Base-by-base conservation (phyloP, 1,139 yeast species). In the Yamadazyma oceani region DNA sequence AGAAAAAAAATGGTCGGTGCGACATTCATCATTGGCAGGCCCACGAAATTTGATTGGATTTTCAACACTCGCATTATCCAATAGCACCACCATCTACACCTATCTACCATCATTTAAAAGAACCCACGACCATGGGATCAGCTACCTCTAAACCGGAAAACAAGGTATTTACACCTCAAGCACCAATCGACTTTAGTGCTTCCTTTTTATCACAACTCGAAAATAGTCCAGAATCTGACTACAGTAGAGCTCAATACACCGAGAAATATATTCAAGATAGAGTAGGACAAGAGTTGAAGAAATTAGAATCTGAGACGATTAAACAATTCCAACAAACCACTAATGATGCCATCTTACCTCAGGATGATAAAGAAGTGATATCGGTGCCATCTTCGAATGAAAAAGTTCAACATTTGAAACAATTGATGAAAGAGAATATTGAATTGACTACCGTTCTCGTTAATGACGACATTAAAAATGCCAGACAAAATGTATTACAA, bases 231-330 rank as follows among this genome's bases (percentile, higher is more conserved):
- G 96, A 87, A 71, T 79, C 94, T 7, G 90, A 89, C 58, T 85
- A 79, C 58, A 78, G 95, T 14, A 80, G 96, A 54, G 74, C 84
- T 35, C 96, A 88, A 58, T 76, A 82, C 56, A 76, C 88, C 13
- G 92, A 86, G 44, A 81, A 80, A 57, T 80, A 80, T 53, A 78
- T 90, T 42, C 90, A 89, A 59, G 85, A 85, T 39, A 73, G 84
- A 54, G 92, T 90, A 19, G 70, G 82, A 32, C 74, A 74, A 45
- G 85, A 82, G 53, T 72, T 90, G 44, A 68, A 75, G 39, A 72
- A 75, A 46, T 66, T 86, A 44, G 86, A 85, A 51, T 64, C 67
- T 32, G 78, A 82, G 44, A 73, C 90, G 26, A 61, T 78, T 41
- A 62, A 67, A 32, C 68, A 73, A 41, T 80, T 88, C 50, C 79